Base-by-base conservation (phyloP, 805 yeast species). In the Suhomyces tanzawaensis region DNA sequence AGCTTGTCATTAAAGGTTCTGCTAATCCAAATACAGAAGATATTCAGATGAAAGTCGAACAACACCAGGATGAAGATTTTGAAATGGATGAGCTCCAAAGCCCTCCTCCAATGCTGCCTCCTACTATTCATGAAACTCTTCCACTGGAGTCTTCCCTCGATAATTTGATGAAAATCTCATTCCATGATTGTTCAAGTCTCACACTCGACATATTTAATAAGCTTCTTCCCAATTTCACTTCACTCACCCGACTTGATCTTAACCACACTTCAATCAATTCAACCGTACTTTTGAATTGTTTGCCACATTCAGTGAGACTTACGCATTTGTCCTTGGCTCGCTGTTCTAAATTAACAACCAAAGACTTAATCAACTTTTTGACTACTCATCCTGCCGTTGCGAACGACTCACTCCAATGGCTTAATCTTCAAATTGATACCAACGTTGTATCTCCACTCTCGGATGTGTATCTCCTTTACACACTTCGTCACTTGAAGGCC, bases 151-250 rank as follows among this genome's bases (percentile, higher is more conserved):
- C 40, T n/a, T 25, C 37, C 6, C 44, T 48, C 29, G 30, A 18
- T 14, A 48, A 51, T 19, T 37, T 59, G 15, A 58, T 74, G 50
- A 69, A 76, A 41, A 51, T 90, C 8, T 86, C 95, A 0, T 77
- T 90, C 53, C 95, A 89, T 61, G 96, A 88, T 53, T 90, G 97
- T 58, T 81, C 93, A 2, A 87, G 85, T 46, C 66, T 89, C 26
- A 73, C 86, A 3, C 60, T 76, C 4, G 69, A 68, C n/a, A 72
- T 73, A 0, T 76, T 85, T 40, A 68, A 68, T 18, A 72, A 71
- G 36, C 55, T 85, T 9, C 64, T 90, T 19, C 82, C 85, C 2
- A 74, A 71, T 34, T 63, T 82, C 32, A 63, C 69, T 18, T 66
- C 71, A 41, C 62, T 89, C 36, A 76, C 77, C 45, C 76, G 87